Evolutionary conservation across 768 basidiomycete genomes (phyloP).

Genomic region (Udeniomyces megalosporus): DNA sequence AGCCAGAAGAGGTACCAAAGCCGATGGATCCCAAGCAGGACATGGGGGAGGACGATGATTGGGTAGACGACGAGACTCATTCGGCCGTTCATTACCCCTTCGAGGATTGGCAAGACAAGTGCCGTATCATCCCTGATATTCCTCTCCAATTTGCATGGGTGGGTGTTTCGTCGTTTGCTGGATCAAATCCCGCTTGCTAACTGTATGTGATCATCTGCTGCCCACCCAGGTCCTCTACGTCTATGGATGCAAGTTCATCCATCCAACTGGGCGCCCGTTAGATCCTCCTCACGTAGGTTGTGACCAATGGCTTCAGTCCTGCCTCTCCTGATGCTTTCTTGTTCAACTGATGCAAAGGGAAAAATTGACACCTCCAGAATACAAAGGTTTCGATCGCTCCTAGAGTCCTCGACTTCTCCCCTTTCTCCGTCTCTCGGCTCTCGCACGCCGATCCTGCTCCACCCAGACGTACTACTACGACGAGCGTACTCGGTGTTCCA

Average conservation of each 20-base stretch:
- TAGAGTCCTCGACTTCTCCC: constrained; percentile 14
- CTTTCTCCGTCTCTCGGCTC: constrained; percentile 4
- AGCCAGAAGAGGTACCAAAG: background rate
- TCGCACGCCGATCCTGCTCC: background rate
- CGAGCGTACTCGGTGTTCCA: no score
- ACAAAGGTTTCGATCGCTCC: background rate
- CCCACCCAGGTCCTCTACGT: constrained; percentile 12
- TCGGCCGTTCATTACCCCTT: constrained; percentile 1
- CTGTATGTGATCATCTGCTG: no score
- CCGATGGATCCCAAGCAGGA: background rate
- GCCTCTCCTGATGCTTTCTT: no score
- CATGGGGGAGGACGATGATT: background rate
- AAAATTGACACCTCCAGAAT: no score
- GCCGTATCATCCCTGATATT: background rate
- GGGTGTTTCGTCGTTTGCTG: no score
- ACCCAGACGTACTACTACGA: no score
- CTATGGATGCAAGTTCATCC: constrained; percentile 10
- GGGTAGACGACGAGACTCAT: background rate
- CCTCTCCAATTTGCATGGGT: no score
- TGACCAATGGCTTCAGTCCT: no score
- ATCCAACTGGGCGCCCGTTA: background rate
- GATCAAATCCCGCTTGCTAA: no score
- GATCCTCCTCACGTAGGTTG: background rate
- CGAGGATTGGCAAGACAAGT: constrained; percentile 6
- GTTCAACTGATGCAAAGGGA: background rate